Base-by-base conservation (phyloP, 2,329 filamentous ascomycete species). In the Neophaeococcomyces mojaviensis region DNA sequence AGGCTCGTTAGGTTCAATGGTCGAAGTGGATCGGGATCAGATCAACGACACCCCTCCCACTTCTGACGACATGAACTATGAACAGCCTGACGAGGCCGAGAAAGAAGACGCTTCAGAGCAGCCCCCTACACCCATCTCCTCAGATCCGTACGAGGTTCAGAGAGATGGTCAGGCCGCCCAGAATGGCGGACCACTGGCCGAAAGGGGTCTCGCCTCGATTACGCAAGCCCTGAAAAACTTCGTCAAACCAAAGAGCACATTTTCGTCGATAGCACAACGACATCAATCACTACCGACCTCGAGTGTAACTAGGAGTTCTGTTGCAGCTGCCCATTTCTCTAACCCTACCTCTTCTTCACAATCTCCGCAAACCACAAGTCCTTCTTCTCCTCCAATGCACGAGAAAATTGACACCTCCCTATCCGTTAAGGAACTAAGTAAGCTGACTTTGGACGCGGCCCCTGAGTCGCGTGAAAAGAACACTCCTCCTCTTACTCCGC, bases 401-500 rank as follows among this genome's bases (percentile, higher is more conserved):
- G 64, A 66, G 58, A 67, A 65, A 51, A 62, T 58, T 57, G 59
- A 58, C 52, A 53, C 64, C 55, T 68, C 67, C 51, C 59, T 63
- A 54, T 66, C 63, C 62, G 66, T 65, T 61, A 64, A 67, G 58
- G 68, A 70, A 46, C 59, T 67, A 56, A 60, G 58, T 59, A 68
- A 83, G 86, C 89, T 96, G 88, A 96, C 88, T 79, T 77, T 81
- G 77, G 79, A 80, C 76, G 73, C 73, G 68, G 72, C 73, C 68
- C 72, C 68, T 67, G 68, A 64, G 66, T 65, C 69, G 60, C 66
- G 65, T 68, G 64, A 80, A 74, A 94, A 96, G 89, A 94, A 88
- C 73, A 92, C 87, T 58, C 86, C 88, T 57, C 82, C 88, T 50
- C 89, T 90, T 57, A 94, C 90, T 46, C 90, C 88, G 54, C 83